These are phyloP conservation scores for Gossypium davidsonii DNA, from an alignment of 441 rosid genomes.

Conservation along the genomic window DNA sequence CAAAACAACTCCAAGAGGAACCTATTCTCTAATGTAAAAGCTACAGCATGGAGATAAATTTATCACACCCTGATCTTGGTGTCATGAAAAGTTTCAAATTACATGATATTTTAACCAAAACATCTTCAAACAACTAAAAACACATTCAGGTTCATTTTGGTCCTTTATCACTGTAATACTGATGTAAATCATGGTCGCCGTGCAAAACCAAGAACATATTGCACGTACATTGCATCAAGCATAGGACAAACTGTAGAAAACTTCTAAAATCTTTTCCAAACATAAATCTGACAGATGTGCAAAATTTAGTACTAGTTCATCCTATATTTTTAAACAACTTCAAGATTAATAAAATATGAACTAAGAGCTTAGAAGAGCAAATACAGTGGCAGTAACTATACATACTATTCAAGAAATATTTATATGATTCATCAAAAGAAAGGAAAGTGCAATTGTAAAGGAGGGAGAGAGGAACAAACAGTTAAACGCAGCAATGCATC, in stretches of 20 bases:
- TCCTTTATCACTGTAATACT: not conserved
- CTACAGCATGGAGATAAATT: not conserved
- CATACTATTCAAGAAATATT: not conserved
- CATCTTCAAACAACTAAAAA: not conserved
- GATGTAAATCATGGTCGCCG: not conserved
- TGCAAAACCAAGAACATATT: not conserved
- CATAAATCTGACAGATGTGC: not conserved
- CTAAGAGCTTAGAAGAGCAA: not conserved
- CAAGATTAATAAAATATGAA: not conserved
- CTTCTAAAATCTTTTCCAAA: not conserved
- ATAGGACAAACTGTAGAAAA: not conserved
- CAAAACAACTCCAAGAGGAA: constrained; percentile 1
- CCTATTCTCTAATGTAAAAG: constrained; percentile 1
- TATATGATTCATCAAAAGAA: not conserved
- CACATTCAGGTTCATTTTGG: constrained; percentile 2
- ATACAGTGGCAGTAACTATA: not conserved
- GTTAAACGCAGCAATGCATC: constrained; percentile 73
- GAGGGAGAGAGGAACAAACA: constrained; percentile 39
- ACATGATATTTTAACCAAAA: constrained; percentile 1
- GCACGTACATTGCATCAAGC: not conserved
- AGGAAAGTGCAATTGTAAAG: not conserved
- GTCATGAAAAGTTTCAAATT: not conserved
- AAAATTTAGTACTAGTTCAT: not conserved
- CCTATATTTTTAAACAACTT: not conserved
- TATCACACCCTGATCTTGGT: not conserved